Evolutionary conservation across 139 green algal genomes (phyloP).

Genomic region (Picochlorum sp.): DNA sequence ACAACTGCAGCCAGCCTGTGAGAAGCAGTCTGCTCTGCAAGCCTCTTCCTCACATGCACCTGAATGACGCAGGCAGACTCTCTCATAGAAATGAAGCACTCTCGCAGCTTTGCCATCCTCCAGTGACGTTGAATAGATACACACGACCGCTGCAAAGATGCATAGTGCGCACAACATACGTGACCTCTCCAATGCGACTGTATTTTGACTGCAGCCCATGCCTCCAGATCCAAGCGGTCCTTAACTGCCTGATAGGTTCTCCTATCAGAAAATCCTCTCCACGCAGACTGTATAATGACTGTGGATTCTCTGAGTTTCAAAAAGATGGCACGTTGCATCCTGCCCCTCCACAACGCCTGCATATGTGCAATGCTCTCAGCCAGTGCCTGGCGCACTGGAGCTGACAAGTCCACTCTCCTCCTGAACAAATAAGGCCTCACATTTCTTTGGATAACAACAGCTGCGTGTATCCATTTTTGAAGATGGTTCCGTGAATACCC

Average conservation of each 20-base stretch:
- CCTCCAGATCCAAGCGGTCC: background rate
- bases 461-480: conserved; percentile 40
- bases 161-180: background rate
- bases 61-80: background rate
- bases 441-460: conserved; percentile 34
- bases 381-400: background rate
- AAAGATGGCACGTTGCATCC: conserved; percentile 3
- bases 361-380: conserved; percentile 9
- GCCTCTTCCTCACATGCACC: background rate
- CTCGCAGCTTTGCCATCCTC: background rate
- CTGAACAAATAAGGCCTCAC: conserved; percentile 29
- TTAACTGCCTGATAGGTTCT: background rate
- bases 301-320: background rate
- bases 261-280: conserved; percentile 25
- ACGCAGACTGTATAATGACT: conserved; percentile 32
- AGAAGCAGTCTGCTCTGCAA: background rate
- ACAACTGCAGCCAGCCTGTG: background rate
- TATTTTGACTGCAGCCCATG: conserved; percentile 2
- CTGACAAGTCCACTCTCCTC: conserved; percentile 7
- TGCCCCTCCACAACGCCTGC: conserved; percentile 39
- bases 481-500: conserved; percentile 29
- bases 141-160: background rate
- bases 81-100: background rate
- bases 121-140: background rate
- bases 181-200: conserved; percentile 1